These are phyloP conservation scores for Colletotrichum australisinense DNA, from an alignment of 2,329 filamentous ascomycete species.

Conservation along the genomic window DNA sequence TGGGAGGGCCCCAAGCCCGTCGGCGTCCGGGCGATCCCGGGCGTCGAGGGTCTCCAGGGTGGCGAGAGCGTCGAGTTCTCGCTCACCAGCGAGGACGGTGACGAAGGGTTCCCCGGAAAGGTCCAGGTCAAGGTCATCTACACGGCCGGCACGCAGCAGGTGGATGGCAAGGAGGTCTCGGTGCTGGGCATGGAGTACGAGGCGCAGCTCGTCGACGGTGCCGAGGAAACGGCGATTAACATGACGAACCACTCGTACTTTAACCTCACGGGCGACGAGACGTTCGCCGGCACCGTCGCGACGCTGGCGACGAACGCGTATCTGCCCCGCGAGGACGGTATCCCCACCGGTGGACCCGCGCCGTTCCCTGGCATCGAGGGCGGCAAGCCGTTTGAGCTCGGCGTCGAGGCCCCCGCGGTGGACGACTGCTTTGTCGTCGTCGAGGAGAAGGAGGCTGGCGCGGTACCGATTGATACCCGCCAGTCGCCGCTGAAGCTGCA, in stretches of 20 bases:
- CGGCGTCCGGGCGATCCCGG: constrained; percentile 60
- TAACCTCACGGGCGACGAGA: constrained; percentile 66
- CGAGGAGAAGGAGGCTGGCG: constrained; percentile 67
- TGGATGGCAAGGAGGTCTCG: constrained; percentile 71
- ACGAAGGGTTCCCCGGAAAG: constrained; percentile 90
- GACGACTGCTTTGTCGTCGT: constrained; percentile 93
- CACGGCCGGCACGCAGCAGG: constrained; percentile 75
- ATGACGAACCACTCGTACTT: constrained; percentile 95
- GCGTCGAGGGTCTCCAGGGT: constrained; percentile 64
- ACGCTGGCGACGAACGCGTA: constrained; percentile 74
- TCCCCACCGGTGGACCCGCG: constrained; percentile 77
- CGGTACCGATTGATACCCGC: constrained; percentile 76
- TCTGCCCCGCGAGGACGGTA: constrained; percentile 80
- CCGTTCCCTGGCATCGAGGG: constrained; percentile 74
- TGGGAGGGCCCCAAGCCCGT: constrained; percentile 79
- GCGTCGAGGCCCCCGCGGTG: constrained; percentile 77
- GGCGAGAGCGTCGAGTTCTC: constrained; percentile 76
- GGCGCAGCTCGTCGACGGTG: constrained; percentile 78
- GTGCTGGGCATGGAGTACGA: constrained; percentile 91
- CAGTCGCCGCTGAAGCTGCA: constrained; percentile 71
- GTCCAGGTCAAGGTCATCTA: constrained; percentile 85
- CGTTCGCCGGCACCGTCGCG: constrained; percentile 70
- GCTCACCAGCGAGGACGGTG: constrained; percentile 79
- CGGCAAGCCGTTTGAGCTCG: constrained; percentile 77
- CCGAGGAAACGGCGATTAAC: constrained; percentile 91